Conservation (phyloP, 148 eudicot species). For the Salicornia ramosissima region DNA sequence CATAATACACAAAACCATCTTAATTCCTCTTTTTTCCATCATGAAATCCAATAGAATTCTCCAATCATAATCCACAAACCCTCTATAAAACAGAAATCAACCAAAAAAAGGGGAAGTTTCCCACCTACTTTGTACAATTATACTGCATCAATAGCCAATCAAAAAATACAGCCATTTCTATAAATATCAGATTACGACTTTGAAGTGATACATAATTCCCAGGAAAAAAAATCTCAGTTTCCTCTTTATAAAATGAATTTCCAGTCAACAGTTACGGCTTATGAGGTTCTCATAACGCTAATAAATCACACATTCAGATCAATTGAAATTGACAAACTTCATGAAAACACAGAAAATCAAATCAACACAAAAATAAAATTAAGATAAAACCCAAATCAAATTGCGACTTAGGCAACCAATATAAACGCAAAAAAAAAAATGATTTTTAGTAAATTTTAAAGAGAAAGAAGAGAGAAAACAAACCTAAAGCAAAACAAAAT, state of each 20-base stretch:
- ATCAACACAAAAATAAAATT: background rate
- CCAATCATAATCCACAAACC: background rate
- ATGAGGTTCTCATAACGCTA: background rate
- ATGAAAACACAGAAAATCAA: slow-evolving; percentile 12
- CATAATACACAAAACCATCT: slow-evolving; percentile 22
- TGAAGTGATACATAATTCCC: too few relatives aligned
- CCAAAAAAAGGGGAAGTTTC: background rate
- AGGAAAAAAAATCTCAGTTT: too few relatives aligned
- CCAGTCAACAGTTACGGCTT: background rate
- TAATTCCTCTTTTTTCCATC: background rate
- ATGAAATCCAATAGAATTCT: background rate
- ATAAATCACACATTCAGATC: background rate
- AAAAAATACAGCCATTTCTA: background rate
- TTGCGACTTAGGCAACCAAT: background rate
- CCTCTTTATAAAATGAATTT: background rate
- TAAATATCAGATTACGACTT: background rate
- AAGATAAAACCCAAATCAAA: slow-evolving; percentile 13
- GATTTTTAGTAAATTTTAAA: background rate
- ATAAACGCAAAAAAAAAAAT: background rate
- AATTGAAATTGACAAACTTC: background rate
- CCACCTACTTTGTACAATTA: background rate
- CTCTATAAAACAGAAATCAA: background rate
- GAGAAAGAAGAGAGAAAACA: slow-evolving; percentile 7
- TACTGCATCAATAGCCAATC: background rate
- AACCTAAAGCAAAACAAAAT: slow-evolving; percentile 89